Base-by-base conservation (phyloP, 768 basidiomycete genomes). In the Leccinum obscurum region DNA sequence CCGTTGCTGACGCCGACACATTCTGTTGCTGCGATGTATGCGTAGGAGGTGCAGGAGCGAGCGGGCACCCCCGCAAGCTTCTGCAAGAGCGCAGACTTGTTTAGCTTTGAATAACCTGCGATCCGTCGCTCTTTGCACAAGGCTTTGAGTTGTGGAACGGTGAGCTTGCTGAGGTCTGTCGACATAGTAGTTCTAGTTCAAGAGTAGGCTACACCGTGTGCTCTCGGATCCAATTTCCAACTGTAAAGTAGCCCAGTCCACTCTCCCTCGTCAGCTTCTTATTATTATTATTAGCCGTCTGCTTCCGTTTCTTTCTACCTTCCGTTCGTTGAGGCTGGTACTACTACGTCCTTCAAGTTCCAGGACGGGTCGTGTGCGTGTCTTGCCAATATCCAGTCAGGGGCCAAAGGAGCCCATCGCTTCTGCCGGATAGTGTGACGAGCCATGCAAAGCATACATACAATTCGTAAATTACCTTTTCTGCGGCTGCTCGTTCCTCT, bases 121-220 rank as follows among this genome's bases (percentile, higher is more conserved):
- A 91, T 75, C 22, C 79, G 76, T 57, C 74, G 79, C 54, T 86
- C 87, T 68, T 88, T 91, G 72, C 88, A 92, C 14, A 90, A 60
- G 4, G 79, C 79, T 67, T 85, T 90, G 20, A 92, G 79, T 63
- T 87, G 85, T 20, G 84, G 70, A 10, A 89, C 85, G 8, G 84
- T 88, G 2, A 87, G 69, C 55, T 75, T 81, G 57, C 30, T 34
- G 57, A 73, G 64, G 52, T 70, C 67, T 34, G 61, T 37, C 32
- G 11, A 34, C 67, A 69, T 68, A 37, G 35, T 37, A 37, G 35
- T 37, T 34, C 11, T 34, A 34, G 32, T 34, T 34, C 32, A 34
- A 34, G 32, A 35, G 35, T 35, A 28, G 28, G 28, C 35, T 35
- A 35, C 35, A 35, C 13, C 2, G 35, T 56, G 51, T 64, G 67